These are phyloP conservation scores for Neofusicoccum ribis DNA, from an alignment of 2,329 filamentous ascomycete species.

Conservation along the genomic window DNA sequence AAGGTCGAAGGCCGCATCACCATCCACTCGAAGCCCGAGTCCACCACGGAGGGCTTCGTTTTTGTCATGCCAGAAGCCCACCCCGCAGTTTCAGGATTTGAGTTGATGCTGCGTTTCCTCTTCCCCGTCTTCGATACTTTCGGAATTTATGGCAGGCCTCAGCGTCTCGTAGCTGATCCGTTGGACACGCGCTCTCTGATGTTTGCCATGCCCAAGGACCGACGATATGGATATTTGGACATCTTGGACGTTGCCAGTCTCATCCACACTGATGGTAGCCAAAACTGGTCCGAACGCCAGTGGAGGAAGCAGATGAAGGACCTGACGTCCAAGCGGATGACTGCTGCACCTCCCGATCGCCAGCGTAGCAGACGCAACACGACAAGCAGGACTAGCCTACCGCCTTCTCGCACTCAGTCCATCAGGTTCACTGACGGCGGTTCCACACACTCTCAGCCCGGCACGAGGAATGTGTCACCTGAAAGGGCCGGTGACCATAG, in stretches of 20 bases:
- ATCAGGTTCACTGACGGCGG: conserved; percentile 46
- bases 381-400: conserved; percentile 42
- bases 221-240: conserved; percentile 87
- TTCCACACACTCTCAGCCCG: conserved; percentile 45
- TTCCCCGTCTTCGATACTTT: conserved; percentile 96
- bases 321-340: conserved; percentile 77
- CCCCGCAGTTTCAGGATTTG: conserved; percentile 89
- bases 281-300: conserved; percentile 78
- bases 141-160: conserved; percentile 84
- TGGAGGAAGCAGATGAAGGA: conserved; percentile 92
- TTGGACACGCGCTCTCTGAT: conserved; percentile 87
- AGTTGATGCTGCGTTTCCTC: conserved; percentile 89
- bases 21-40: conserved; percentile 76
- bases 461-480: conserved; percentile 47
- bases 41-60: conserved; percentile 85
- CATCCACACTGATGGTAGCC: conserved; percentile 75
- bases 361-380: conserved; percentile 41
- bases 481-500: conserved; percentile 30
- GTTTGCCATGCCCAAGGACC: conserved; percentile 94
- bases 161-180: conserved; percentile 80
- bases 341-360: conserved; percentile 29
- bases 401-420: conserved; percentile 34
- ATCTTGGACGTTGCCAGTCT: conserved; percentile 79
- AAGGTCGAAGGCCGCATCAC: conserved; percentile 92
- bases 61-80: conserved; percentile 97